These are phyloP conservation scores for Colletotrichum sp. DNA, from an alignment of 2,329 filamentous ascomycete species.

Conservation along the genomic window DNA sequence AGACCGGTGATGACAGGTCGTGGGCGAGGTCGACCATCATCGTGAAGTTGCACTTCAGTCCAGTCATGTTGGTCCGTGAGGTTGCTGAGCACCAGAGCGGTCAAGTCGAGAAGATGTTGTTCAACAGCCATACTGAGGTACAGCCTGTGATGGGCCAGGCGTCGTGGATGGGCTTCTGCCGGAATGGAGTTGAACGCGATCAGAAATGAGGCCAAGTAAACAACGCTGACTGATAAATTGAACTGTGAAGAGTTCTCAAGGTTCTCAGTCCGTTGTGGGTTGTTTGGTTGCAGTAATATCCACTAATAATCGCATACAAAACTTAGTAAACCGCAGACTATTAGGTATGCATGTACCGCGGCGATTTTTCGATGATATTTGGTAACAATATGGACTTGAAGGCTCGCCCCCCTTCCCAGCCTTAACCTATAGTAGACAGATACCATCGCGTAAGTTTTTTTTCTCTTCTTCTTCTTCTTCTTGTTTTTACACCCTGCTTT, in stretches of 20 bases:
- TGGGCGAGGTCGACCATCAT: slow-evolving; percentile 44
- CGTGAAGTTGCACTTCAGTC: slow-evolving; percentile 63
- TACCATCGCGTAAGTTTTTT: neutral
- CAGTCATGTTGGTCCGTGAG: slow-evolving; percentile 79
- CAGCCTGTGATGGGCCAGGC: neutral
- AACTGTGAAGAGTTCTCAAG: slow-evolving; percentile 4
- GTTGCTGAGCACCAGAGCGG: slow-evolving; percentile 67
- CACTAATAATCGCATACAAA: neutral
- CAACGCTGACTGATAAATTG: neutral
- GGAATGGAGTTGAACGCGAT: neutral
- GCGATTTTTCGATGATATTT: neutral
- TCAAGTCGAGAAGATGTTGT: slow-evolving; percentile 25
- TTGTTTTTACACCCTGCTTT: neutral
- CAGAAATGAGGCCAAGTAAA: neutral
- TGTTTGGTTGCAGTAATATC: neutral
- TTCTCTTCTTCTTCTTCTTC: neutral
- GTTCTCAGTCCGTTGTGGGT: neutral
- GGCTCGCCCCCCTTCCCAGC: neutral
- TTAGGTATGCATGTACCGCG: neutral
- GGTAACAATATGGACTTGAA: neutral
- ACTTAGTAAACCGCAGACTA: neutral
- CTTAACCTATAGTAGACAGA: neutral
- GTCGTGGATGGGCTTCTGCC: neutral
- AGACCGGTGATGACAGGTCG: slow-evolving; percentile 75
- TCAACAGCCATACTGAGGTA: neutral